These are phyloP conservation scores for Bisporella sp. DNA, from an alignment of 2,329 filamentous ascomycete species.

Conservation along the genomic window DNA sequence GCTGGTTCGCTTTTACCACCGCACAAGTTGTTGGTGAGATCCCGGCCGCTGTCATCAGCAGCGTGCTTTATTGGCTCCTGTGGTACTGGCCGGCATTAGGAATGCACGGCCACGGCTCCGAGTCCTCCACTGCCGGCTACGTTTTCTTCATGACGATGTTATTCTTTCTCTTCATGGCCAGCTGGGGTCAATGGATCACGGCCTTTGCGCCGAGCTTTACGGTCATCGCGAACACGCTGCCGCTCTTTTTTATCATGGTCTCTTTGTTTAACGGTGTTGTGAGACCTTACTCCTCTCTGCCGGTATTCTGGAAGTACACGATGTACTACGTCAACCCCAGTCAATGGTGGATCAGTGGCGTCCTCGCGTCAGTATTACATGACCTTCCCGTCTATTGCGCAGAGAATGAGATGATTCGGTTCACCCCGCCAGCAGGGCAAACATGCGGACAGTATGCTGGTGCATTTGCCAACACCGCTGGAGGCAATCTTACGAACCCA, in stretches of 20 bases:
- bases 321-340: slow-evolving; percentile 60
- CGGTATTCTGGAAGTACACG: slow-evolving; percentile 26
- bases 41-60: slow-evolving; percentile 57
- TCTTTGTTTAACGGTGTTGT: slow-evolving; percentile 68
- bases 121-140: slow-evolving; percentile 62
- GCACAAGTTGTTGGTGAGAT: slow-evolving; percentile 69
- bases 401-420: slow-evolving; percentile 47
- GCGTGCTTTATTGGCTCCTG: slow-evolving; percentile 61
- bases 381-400: slow-evolving; percentile 42
- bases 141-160: slow-evolving; percentile 72
- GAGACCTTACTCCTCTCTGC: slow-evolving; percentile 54
- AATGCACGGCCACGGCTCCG: slow-evolving; percentile 51
- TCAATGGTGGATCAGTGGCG: slow-evolving; percentile 64
- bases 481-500: slow-evolving; percentile 59
- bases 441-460: slow-evolving; percentile 61
- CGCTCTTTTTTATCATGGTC: slow-evolving; percentile 46
- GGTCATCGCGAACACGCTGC: slow-evolving; percentile 58
- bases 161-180: slow-evolving; percentile 68
- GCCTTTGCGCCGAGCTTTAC: slow-evolving; percentile 75
- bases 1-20: slow-evolving; percentile 69
- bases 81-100: slow-evolving; percentile 64
- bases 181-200: slow-evolving; percentile 71
- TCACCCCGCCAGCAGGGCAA: slow-evolving; percentile 56
- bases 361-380: slow-evolving; percentile 56
- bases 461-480: slow-evolving; percentile 43